These are phyloP conservation scores for Trichomonas vaginalis DNA, from an alignment of 208 protist species.

Conservation along the genomic window DNA sequence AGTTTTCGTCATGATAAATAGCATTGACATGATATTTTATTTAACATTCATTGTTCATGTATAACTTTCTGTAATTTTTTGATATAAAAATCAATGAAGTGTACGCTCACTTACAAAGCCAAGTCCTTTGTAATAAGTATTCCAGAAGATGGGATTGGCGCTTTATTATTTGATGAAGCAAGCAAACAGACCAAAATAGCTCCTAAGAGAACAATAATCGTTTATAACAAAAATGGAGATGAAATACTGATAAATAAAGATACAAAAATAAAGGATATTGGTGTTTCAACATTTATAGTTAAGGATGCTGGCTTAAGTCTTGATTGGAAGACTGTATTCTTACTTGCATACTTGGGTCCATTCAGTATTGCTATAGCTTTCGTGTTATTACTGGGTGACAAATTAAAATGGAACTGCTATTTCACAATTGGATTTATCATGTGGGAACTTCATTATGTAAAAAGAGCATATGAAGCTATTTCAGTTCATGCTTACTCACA, in stretches of 20 bases:
- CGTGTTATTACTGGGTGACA: not conserved
- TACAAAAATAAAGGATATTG: not conserved
- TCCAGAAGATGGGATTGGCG: not conserved
- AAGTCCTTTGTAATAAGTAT: not conserved
- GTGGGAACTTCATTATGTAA: not conserved
- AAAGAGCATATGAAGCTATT: not conserved
- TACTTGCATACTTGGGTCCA: not conserved
- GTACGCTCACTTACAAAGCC: not conserved
- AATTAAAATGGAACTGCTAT: not conserved
- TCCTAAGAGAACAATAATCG: not conserved
- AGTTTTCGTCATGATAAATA: too few species aligned
- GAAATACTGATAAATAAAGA: not conserved
- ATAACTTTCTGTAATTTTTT: too few species aligned
- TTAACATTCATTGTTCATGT: too few species aligned
- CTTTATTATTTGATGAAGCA: not conserved
- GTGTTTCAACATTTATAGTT: not conserved
- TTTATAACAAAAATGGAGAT: not conserved
- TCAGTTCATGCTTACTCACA: not conserved
- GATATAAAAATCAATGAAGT: too few species aligned
- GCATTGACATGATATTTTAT: too few species aligned
- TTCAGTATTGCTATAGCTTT: not conserved
- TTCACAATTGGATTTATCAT: not conserved
- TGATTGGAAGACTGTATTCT: not conserved
- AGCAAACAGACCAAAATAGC: not conserved
- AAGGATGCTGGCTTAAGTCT: not conserved